Evolutionary conservation across 2,329 filamentous ascomycete species (phyloP).

Genomic region (Phyllachora maydis): DNA sequence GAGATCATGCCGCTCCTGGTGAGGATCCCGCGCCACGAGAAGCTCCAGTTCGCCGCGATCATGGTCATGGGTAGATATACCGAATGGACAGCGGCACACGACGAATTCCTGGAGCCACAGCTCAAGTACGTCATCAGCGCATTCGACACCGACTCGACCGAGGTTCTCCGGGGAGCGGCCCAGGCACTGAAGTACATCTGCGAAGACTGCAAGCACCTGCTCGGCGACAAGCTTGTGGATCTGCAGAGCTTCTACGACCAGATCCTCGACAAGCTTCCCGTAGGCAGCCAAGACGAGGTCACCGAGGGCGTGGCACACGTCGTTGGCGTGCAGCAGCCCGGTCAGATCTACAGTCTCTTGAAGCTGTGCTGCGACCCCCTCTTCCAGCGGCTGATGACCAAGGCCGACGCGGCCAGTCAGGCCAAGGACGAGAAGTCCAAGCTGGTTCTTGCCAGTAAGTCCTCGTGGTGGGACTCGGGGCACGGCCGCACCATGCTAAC

Average conservation of each 20-base stretch:
- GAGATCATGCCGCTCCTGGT: conserved; percentile 87
- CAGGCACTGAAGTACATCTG: conserved; percentile 96
- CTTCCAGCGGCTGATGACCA: conserved; percentile 62
- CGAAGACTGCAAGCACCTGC: conserved; percentile 73
- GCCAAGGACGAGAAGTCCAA: conserved; percentile 75
- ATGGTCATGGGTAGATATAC: conserved; percentile 96
- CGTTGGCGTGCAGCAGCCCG: conserved; percentile 63
- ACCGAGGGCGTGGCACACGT: conserved; percentile 91
- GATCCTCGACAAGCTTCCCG: conserved; percentile 69
- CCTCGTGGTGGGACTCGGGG: not conserved
- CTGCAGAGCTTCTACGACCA: conserved; percentile 85
- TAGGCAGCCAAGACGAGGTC: conserved; percentile 80
- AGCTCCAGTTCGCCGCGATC: conserved; percentile 94
- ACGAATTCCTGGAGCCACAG: conserved; percentile 78
- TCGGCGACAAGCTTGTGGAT: conserved; percentile 66
- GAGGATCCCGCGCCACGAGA: conserved; percentile 87
- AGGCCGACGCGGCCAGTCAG: conserved; percentile 69
- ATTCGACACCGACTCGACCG: conserved; percentile 72
- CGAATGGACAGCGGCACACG: conserved; percentile 90
- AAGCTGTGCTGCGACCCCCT: conserved; percentile 90
- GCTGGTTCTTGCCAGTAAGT: conserved; percentile 60
- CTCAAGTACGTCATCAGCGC: conserved; percentile 91
- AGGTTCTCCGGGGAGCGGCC: conserved; percentile 79
- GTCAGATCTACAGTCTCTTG: conserved; percentile 64
- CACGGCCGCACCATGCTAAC: too few species aligned